Evolutionary conservation across 139 green algal species (phyloP).

Genomic region (Medakamo hakoo): DNA sequence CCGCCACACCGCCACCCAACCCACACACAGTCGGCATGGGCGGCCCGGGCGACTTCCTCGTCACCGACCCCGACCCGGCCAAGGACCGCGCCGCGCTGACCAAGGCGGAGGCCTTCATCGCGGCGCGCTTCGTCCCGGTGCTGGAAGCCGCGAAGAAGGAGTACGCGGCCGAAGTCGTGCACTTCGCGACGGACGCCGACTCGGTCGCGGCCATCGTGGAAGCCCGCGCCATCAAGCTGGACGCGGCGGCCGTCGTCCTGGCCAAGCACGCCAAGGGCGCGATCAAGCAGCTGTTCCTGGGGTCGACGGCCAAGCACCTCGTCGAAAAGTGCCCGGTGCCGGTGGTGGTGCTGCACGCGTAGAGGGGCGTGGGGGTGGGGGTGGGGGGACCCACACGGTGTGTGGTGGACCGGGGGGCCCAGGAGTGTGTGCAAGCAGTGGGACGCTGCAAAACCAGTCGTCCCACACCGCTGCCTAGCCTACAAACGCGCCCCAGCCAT

Average conservation of each 20-base stretch:
- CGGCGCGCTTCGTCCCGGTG: constrained; percentile 24
- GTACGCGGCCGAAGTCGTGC: constrained; percentile 34
- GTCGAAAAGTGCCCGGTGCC: not conserved
- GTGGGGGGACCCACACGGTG: no score
- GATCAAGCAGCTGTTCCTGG: constrained; percentile 40
- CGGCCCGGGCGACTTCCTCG: not conserved
- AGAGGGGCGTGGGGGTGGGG: not conserved
- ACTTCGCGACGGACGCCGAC: constrained; percentile 38
- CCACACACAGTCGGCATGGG: not conserved
- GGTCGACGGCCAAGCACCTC: constrained; percentile 9
- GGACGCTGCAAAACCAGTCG: no score
- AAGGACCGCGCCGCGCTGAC: constrained; percentile 14
- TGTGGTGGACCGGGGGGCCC: no score
- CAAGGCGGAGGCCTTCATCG: constrained; percentile 31
- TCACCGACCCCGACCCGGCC: constrained; percentile 17
- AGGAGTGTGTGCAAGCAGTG: no score
- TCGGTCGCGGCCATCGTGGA: constrained; percentile 11
- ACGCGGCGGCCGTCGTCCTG: constrained; percentile 30
- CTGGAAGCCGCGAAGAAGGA: constrained; percentile 12
- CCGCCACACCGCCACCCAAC: no score
- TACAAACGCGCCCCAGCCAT: not conserved
- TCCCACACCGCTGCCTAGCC: not conserved
- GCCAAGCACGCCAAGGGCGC: constrained; percentile 35
- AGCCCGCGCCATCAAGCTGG: constrained; percentile 22
- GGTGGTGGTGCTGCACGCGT: not conserved